A percentile compares a stretch with the other conserved stretches of the same genome.
Evolutionary conservation across 768 basidiomycete genomes (phyloP).

Genomic region (Lentinula boryana): DNA sequence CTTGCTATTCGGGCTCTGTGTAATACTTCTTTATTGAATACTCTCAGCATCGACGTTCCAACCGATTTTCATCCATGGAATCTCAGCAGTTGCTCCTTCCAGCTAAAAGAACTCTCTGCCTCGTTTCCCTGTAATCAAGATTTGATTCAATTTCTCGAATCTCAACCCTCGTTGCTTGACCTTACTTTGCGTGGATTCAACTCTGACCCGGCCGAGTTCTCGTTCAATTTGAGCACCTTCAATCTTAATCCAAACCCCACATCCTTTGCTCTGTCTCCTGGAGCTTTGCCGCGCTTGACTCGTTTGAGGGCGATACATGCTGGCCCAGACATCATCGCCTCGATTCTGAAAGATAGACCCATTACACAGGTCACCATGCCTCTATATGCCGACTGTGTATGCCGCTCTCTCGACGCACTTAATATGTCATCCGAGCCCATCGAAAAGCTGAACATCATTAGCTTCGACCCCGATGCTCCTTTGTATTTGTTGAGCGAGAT

Average conservation of each 20-base stretch:
- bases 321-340: constrained; percentile 36
- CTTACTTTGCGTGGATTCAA: constrained; percentile 52
- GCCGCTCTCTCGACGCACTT: constrained; percentile 39
- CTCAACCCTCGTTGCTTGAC: constrained; percentile 41
- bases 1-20: constrained; percentile 41
- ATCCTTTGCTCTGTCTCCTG: constrained; percentile 28
- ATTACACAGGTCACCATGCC: constrained; percentile 47
- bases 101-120: constrained; percentile 43
- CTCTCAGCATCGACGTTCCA: constrained; percentile 47
- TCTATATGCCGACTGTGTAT: constrained; percentile 35
- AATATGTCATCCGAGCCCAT: constrained; percentile 30
- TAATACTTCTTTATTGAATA: constrained; percentile 29
- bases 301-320: constrained; percentile 52
- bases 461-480: constrained; percentile 44
- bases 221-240: constrained; percentile 7
- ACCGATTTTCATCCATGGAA: constrained; percentile 39
- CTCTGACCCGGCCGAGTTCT: constrained; percentile 23
- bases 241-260: constrained; percentile 4
- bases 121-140: constrained; percentile 46
- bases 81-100: constrained; percentile 36
- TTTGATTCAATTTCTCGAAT: constrained; percentile 46
- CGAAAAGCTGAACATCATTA: constrained; percentile 50
- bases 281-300: constrained; percentile 40
- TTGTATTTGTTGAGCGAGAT: constrained; percentile 41
- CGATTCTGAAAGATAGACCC: constrained; percentile 41